Conservation (phyloP, 148 eudicot genomes). For the Rhododendron kiyosumense region DNA sequence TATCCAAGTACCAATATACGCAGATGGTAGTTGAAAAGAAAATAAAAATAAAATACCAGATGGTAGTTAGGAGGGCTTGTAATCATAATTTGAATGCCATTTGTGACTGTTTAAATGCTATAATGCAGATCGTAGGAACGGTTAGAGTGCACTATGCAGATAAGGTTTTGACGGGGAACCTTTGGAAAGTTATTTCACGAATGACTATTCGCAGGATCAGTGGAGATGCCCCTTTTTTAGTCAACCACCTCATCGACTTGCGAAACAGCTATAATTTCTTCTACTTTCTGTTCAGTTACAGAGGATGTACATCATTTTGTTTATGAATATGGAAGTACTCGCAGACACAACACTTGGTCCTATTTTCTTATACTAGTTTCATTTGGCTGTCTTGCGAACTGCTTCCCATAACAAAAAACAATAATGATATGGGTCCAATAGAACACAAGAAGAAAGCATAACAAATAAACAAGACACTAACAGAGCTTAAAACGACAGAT, state of each 20-base stretch:
- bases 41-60: too few species aligned
- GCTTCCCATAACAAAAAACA: neutral
- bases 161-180: neutral
- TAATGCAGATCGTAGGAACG: neutral
- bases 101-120: neutral
- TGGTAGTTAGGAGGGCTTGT: neutral
- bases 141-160: neutral
- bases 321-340: too few species aligned
- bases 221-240: neutral
- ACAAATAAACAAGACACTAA: neutral
- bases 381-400: too few species aligned
- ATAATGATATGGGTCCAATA: neutral
- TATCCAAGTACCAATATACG: too few species aligned
- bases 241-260: neutral
- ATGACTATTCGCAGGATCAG: neutral
- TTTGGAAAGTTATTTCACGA: neutral
- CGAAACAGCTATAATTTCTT: too few species aligned
- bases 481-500: neutral
- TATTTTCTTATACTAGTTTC: neutral
- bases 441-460: neutral
- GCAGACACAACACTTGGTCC: neutral
- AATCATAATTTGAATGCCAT: neutral
- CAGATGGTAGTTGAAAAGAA: too few species aligned
- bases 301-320: neutral
- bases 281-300: too few species aligned